Evolutionary conservation across 495 filamentous ascomycete species (phyloP).

Genomic region (Extremus antarcticus): DNA sequence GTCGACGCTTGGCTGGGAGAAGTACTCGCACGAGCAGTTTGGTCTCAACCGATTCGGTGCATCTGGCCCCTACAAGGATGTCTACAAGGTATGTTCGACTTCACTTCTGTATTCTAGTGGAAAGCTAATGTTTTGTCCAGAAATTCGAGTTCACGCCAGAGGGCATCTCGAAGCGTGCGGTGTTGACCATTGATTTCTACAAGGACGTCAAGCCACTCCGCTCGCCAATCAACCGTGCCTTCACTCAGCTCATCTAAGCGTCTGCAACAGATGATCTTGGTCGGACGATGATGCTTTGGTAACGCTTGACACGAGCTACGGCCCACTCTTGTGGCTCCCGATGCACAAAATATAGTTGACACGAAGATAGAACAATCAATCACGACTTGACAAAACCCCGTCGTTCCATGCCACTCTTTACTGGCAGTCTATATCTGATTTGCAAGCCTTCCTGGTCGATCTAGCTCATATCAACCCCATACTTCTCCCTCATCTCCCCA

Average conservation of each 20-base stretch:
- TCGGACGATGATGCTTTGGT: not conserved
- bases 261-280: not conserved
- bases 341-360: not conserved
- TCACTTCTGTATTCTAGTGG: not conserved
- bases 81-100: constrained; percentile 70
- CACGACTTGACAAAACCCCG: not conserved
- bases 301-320: too few species aligned
- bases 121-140: constrained; percentile 35
- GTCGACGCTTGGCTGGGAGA: constrained; percentile 92
- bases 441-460: not conserved
- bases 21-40: constrained; percentile 98
- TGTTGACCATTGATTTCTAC: constrained; percentile 89
- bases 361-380: not conserved
- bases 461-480: constrained; percentile 16
- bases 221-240: constrained; percentile 90
- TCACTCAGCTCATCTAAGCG: constrained; percentile 67
- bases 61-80: constrained; percentile 91
- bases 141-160: constrained; percentile 99
- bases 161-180: constrained; percentile 87
- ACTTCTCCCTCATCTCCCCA: constrained; percentile 21
- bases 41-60: constrained; percentile 98
- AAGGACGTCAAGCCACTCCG: constrained; percentile 80
- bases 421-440: too few species aligned
- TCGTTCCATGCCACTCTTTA: too few species aligned
- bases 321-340: too few species aligned